Percentiles rank a stretch among this genome's conserved stretches.
Evolutionary conservation across 1,139 yeast species (phyloP).

Genomic region (Sugiyamaella castrensis): DNA sequence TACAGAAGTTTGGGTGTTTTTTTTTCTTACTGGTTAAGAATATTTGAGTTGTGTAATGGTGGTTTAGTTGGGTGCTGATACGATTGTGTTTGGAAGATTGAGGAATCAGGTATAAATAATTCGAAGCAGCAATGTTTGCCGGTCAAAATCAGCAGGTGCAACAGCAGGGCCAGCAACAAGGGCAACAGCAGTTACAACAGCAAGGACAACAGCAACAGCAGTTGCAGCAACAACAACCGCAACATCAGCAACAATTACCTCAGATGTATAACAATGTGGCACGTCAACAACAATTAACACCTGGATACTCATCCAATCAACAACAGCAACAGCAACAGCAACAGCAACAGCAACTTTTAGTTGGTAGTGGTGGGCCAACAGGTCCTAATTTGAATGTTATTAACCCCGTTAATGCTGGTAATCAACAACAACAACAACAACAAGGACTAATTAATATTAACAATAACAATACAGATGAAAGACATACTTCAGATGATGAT

Average conservation of each 20-base stretch:
- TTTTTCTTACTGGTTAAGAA: not conserved
- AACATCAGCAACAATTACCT: slow-evolving; percentile 8
- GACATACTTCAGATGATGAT: slow-evolving; percentile 72
- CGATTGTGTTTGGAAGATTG: not conserved
- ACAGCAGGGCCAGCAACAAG: slow-evolving; percentile 12
- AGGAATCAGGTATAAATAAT: not conserved
- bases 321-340: slow-evolving; percentile 19
- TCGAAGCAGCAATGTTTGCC: slow-evolving; percentile 8
- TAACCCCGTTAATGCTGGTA: not conserved
- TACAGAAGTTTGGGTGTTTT: too few species aligned
- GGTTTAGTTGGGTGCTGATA: slow-evolving; percentile 1
- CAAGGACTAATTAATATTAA: not conserved
- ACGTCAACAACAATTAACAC: not conserved
- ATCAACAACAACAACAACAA: not conserved
- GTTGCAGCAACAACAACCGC: slow-evolving; percentile 5
- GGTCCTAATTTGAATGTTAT: slow-evolving; percentile 5
- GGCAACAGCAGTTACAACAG: slow-evolving; percentile 7
- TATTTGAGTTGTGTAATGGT: not conserved
- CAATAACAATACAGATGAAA: slow-evolving; percentile 1
- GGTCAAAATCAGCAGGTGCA: slow-evolving; percentile 9
- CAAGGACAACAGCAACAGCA: slow-evolving; percentile 12
- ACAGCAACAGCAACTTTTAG: not conserved
- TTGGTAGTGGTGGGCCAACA: slow-evolving; percentile 3
- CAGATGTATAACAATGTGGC: slow-evolving; percentile 4
- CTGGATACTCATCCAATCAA: not conserved